Evolutionary conservation across 1,284 basidiomycete genomes (phyloP).

Genomic region (Hypsizygus ulmarius): DNA sequence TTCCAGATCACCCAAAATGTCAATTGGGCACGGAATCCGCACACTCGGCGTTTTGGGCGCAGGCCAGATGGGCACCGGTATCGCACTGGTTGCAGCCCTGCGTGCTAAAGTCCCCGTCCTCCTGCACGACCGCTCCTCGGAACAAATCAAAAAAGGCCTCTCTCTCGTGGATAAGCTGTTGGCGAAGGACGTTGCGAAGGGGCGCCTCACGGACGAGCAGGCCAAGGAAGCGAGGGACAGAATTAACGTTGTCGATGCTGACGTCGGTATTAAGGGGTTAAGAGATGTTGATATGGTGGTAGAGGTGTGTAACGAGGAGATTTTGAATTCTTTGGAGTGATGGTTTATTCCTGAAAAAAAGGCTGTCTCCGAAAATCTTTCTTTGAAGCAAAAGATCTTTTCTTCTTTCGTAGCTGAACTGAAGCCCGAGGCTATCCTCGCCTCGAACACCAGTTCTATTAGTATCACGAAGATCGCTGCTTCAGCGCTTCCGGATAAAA

Average conservation of each 20-base stretch:
- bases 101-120: conserved; percentile 76
- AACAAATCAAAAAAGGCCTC: conserved; percentile 71
- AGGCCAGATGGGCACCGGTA: conserved; percentile 90
- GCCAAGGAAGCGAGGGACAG: conserved; percentile 73
- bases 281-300: conserved; percentile 87
- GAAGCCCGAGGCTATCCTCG: conserved; percentile 77
- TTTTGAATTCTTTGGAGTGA: background rate
- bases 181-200: conserved; percentile 86
- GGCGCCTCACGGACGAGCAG: conserved; percentile 70
- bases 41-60: conserved; percentile 73
- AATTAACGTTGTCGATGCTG: conserved; percentile 51
- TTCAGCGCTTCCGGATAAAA: conserved; percentile 59
- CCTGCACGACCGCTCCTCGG: conserved; percentile 64
- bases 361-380: conserved; percentile 88
- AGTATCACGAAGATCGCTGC: conserved; percentile 93
- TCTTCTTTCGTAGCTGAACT: conserved; percentile 65
- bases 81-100: conserved; percentile 82
- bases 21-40: conserved; percentile 64
- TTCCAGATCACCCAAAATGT: conserved; percentile 16
- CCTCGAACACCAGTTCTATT: conserved; percentile 93
- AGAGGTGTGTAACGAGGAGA: conserved; percentile 54
- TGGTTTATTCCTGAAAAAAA: conserved; percentile 27
- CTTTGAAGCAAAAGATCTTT: conserved; percentile 83
- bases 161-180: conserved; percentile 78
- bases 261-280: conserved; percentile 48